Percentiles rank a stretch among this genome's conserved stretches.
These are phyloP conservation scores for Rhipidocladum racemiflorum DNA, from an alignment of 176 grass and related monocot genomes.

Conservation along the genomic window DNA sequence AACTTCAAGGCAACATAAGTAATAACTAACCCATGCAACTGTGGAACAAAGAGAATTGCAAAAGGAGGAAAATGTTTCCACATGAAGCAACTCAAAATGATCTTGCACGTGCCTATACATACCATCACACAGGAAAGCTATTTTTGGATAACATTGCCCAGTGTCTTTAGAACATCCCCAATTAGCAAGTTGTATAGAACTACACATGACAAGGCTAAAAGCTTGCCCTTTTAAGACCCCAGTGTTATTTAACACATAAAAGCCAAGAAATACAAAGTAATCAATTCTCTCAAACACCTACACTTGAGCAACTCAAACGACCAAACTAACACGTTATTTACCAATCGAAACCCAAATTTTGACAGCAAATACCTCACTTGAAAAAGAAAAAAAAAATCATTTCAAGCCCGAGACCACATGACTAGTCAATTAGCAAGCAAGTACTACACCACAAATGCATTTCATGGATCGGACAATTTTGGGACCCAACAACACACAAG, in stretches of 20 bases:
- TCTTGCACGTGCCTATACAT: constrained; percentile 21
- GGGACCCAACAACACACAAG: neutral
- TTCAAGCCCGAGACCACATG: neutral
- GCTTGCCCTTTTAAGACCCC: neutral
- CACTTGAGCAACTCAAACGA: neutral
- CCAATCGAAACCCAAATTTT: constrained; percentile 5
- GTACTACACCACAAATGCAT: constrained; percentile 5
- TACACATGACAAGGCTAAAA: constrained; percentile 1
- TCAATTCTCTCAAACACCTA: neutral
- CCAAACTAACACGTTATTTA: neutral
- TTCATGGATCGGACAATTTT: neutral
- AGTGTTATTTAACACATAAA: neutral
- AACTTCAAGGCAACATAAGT: neutral
- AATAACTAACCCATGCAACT: constrained; percentile 1
- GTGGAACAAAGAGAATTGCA: neutral
- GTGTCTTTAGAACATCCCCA: constrained; percentile 2
- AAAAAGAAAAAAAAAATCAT: neutral
- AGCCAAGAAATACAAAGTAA: neutral
- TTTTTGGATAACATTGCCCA: constrained; percentile 2
- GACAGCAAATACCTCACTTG: neutral
- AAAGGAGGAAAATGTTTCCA: neutral
- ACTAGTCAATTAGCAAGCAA: neutral
- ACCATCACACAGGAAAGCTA: constrained; percentile 3
- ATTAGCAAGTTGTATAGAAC: neutral
- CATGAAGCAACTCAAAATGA: constrained; percentile 14